Conservation (phyloP, 305 asterid genomes). For the Fraxinus floribunda region DNA sequence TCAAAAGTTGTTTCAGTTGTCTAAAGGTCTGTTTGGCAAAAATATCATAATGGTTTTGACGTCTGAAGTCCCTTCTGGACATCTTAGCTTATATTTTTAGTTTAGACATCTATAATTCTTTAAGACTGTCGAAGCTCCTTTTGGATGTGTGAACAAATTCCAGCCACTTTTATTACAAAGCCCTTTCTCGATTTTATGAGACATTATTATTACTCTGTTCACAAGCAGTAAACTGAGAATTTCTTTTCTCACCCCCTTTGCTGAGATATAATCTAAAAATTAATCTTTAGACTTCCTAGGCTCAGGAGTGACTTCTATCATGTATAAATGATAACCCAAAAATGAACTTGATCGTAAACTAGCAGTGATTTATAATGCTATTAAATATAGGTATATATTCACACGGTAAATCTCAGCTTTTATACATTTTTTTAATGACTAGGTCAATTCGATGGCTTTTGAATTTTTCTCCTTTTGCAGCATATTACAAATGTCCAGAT, state of each 20-base stretch:
- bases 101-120: background rate
- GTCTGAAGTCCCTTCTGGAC: background rate
- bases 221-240: background rate
- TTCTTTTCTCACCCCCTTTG: background rate
- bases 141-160: background rate
- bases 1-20: background rate
- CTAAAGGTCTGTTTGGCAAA: background rate
- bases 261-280: background rate
- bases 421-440: slow-evolving; percentile 6
- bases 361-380: background rate
- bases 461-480: slow-evolving; percentile 42
- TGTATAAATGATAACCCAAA: background rate
- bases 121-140: background rate
- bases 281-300: background rate
- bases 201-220: background rate
- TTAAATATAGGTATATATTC: background rate
- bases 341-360: background rate
- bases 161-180: background rate
- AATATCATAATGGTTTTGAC: background rate
- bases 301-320: background rate
- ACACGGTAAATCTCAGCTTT: background rate
- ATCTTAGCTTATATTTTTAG: background rate
- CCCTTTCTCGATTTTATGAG: background rate
- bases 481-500: slow-evolving; percentile 76
- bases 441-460: slow-evolving; percentile 4